Conservation (phyloP, 208 protist genomes). For the Acanthamoeba sp. region DNA sequence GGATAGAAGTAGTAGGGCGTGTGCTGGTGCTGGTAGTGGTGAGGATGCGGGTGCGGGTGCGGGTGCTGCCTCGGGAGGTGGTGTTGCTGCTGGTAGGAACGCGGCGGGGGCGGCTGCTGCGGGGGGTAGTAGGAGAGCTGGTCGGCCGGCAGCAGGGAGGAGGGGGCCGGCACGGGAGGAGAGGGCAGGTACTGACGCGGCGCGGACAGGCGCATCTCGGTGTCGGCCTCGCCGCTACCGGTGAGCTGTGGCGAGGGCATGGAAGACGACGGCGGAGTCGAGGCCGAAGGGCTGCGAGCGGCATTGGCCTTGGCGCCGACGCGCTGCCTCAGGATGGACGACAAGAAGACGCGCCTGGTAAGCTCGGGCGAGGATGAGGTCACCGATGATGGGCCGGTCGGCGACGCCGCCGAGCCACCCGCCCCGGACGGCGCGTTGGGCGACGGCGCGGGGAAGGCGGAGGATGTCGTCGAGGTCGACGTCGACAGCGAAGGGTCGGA, state of each 20-base stretch:
- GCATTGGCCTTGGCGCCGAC: neutral
- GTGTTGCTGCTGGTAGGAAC: neutral
- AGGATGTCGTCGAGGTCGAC: neutral
- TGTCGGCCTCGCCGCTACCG: neutral
- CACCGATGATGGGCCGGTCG: neutral
- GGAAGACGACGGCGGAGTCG: neutral
- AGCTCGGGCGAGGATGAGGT: neutral
- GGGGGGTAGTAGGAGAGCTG: neutral
- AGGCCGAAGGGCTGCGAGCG: neutral
- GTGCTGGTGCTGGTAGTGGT: neutral
- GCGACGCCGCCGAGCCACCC: neutral
- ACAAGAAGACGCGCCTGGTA: neutral
- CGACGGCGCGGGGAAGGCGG: neutral
- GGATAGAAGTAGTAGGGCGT: neutral
- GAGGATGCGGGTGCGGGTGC: neutral
- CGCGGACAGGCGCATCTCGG: neutral
- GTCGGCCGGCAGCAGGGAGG: neutral
- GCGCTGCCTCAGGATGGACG: constrained; percentile 2
- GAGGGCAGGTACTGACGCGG: neutral
- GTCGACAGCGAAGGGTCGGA: neutral
- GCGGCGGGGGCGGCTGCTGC: neutral
- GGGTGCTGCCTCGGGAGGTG: neutral
- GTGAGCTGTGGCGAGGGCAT: neutral
- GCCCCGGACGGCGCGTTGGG: neutral
- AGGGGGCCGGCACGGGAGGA: neutral